These are phyloP conservation scores for Syzygium oleosum DNA, from an alignment of 345 rosid genomes.

Conservation along the genomic window DNA sequence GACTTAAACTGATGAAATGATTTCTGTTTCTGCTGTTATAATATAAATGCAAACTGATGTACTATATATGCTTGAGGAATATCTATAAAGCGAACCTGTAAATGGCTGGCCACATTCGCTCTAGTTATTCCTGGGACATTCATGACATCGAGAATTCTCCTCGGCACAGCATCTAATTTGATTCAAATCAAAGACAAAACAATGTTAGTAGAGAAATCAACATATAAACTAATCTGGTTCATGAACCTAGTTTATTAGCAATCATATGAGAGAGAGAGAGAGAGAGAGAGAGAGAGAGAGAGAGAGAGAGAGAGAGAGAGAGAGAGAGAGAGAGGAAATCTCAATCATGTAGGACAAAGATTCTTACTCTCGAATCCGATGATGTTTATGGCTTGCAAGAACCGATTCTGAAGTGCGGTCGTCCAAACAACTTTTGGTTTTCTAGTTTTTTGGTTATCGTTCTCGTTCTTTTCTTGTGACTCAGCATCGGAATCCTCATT, in stretches of 20 bases:
- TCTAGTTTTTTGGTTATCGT: conserved; percentile 13
- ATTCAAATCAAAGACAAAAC: not conserved
- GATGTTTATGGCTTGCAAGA: conserved; percentile 43
- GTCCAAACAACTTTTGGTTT: conserved; percentile 57
- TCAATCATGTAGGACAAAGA: conserved; percentile 9
- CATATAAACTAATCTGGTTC: not conserved
- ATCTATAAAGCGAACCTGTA: conserved; percentile 43
- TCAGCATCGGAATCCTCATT: not conserved
- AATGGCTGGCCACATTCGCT: conserved; percentile 35
- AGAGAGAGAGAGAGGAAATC: not conserved
- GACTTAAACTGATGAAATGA: not conserved
- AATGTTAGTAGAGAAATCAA: not conserved
- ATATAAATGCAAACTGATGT: not conserved
- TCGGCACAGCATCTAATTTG: conserved; percentile 60
- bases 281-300: not conserved
- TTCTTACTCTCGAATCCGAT: conserved; percentile 47
- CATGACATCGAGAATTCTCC: conserved; percentile 41
- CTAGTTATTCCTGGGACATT: conserved; percentile 28
- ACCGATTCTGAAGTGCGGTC: conserved; percentile 39
- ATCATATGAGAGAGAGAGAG: not conserved
- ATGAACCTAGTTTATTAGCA: not conserved
- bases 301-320: not conserved
- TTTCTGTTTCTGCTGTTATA: not conserved
- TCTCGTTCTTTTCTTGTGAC: not conserved
- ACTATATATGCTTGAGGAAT: not conserved